A percentile compares a stretch with the other conserved stretches of the same genome.
Conservation (phyloP, 1,139 yeast genomes). For the Suhomyces kunorum region DNA sequence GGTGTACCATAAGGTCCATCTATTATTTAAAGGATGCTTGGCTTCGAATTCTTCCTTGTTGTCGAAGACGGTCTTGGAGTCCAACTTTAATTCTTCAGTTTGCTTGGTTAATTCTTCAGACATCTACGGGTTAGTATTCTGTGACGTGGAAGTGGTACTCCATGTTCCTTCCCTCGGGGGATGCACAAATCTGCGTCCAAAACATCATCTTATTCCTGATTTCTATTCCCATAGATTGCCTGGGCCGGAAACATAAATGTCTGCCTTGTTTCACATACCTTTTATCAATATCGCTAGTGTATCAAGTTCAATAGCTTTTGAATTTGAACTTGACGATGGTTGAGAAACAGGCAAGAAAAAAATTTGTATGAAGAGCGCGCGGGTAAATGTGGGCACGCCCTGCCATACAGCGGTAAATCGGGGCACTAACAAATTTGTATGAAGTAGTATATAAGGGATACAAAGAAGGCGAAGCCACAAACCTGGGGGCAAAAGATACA, state of each 20-base stretch:
- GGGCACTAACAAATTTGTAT: constrained; percentile 7
- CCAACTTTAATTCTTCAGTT: constrained; percentile 56
- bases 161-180: not conserved
- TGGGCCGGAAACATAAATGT: not conserved
- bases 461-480: not conserved
- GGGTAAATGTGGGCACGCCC: constrained; percentile 26
- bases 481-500: not conserved
- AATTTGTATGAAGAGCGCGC: constrained; percentile 19
- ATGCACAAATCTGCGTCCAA: too few species aligned
- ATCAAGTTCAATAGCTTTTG: constrained; percentile 3
- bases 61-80: constrained; percentile 61
- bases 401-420: constrained; percentile 8
- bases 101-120: constrained; percentile 57
- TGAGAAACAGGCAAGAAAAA: constrained; percentile 24
- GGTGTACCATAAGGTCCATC: constrained; percentile 98
- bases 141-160: not conserved
- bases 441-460: not conserved
- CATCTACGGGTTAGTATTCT: constrained; percentile 27
- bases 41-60: constrained; percentile 70
- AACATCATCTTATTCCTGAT: too few species aligned
- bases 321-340: constrained; percentile 14
- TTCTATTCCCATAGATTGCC: not conserved
- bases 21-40: constrained; percentile 87
- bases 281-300: constrained; percentile 7
- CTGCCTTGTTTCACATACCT: constrained; percentile 7